These are phyloP conservation scores for Potentilla sterilis DNA, from an alignment of 306 rosid species.

Conservation along the genomic window DNA sequence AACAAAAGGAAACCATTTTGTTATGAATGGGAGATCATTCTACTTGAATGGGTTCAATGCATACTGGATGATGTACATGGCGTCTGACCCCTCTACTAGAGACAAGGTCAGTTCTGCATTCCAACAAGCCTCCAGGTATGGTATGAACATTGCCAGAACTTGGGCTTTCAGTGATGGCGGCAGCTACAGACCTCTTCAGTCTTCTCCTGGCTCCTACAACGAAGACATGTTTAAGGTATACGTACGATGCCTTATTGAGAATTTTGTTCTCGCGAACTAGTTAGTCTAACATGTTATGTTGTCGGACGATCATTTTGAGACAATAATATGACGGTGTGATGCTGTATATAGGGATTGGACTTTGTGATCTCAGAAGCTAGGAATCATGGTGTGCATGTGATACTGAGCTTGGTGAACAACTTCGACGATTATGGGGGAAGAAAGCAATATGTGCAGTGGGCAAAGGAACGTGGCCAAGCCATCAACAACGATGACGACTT, in stretches of 20 bases:
- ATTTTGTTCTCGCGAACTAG: not conserved
- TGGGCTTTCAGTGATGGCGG: conserved; percentile 65
- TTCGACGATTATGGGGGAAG: conserved; percentile 56
- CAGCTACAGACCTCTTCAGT: conserved; percentile 35
- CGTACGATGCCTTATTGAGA: not conserved
- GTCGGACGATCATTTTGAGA: not conserved
- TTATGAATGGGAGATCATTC: conserved; percentile 29
- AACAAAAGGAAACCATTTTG: conserved; percentile 40
- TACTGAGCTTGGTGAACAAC: conserved; percentile 51
- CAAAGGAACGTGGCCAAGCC: conserved; percentile 29
- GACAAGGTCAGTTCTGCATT: conserved; percentile 46
- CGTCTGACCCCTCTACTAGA: conserved; percentile 43
- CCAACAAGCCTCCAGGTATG: conserved; percentile 40
- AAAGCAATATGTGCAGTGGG: conserved; percentile 58
- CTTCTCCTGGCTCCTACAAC: conserved; percentile 46
- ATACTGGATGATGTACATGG: conserved; percentile 56
- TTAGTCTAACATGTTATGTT: not conserved
- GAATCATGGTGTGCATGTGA: conserved; percentile 34
- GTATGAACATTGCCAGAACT: conserved; percentile 51
- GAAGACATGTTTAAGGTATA: conserved; percentile 51
- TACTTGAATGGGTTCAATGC: conserved; percentile 59
- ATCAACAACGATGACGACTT: conserved; percentile 46
- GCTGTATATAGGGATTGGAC: conserved; percentile 42
- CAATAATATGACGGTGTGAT: not conserved
- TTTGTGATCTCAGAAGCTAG: conserved; percentile 57